Conservation (phyloP, 73 alveolate species). For the Paramecium tetraurelia region DNA sequence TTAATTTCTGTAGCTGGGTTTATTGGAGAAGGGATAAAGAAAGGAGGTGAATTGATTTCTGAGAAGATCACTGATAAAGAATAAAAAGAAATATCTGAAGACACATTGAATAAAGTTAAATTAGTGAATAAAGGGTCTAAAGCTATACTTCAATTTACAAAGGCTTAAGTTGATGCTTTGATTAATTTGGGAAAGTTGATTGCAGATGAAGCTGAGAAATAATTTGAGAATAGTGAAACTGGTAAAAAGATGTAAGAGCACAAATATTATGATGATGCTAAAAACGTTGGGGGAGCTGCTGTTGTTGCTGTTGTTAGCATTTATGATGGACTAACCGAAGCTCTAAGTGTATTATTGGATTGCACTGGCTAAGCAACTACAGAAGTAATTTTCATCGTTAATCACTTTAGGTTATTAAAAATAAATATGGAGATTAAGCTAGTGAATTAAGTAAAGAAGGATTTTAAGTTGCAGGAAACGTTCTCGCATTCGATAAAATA, state of each 20-base stretch:
- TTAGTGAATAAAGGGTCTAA: constrained; percentile 4
- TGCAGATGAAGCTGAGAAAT: constrained; percentile 6
- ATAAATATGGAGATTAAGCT: constrained; percentile 52
- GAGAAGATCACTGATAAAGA: constrained; percentile 14
- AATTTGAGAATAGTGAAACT: constrained; percentile 34
- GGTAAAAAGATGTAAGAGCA: background rate
- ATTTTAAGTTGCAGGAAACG: constrained; percentile 33
- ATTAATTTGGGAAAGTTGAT: constrained; percentile 2
- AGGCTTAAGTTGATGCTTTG: constrained; percentile 36
- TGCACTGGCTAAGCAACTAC: constrained; percentile 19
- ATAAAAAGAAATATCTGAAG: background rate
- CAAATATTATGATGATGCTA: constrained; percentile 38
- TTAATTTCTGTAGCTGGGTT: constrained; percentile 2
- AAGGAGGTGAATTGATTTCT: constrained; percentile 27
- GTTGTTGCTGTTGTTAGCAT: constrained; percentile 24
- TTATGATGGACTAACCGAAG: constrained; percentile 45
- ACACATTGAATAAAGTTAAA: background rate
- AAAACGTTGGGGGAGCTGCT: constrained; percentile 6
- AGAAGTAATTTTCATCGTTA: background rate
- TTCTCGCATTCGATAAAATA: background rate
- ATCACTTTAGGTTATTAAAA: background rate
- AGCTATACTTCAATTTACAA: constrained; percentile 12
- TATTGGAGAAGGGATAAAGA: constrained; percentile 7
- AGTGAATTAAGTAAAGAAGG: constrained; percentile 34
- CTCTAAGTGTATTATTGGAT: background rate